These are phyloP conservation scores for Pholiota conissans DNA, from an alignment of 768 basidiomycete genomes.

Conservation along the genomic window DNA sequence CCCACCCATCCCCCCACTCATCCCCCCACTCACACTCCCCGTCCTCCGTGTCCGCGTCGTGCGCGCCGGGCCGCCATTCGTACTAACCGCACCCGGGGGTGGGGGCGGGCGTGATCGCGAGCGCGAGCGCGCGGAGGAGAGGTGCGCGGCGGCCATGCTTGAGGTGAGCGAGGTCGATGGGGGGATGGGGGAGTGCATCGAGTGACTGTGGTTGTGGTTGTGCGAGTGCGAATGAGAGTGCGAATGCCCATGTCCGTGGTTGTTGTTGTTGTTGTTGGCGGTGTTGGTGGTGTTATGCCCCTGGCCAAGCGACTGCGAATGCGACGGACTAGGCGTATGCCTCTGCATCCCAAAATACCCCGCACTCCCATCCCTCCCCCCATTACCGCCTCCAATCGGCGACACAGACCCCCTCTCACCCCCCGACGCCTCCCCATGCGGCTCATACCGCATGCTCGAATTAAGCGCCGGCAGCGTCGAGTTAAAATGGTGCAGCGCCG, in stretches of 20 bases:
- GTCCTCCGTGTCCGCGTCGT: conserved; percentile 57
- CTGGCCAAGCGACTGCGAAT: too few relatives aligned
- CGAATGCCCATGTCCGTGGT: background rate
- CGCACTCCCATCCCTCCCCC: conserved; percentile 10
- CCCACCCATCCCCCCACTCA: background rate
- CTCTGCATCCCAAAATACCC: conserved; percentile 20
- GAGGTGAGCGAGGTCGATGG: background rate
- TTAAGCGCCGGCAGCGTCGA: conserved; percentile 51
- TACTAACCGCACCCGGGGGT: conserved; percentile 12
- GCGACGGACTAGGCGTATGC: conserved; percentile 35
- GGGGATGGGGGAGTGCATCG: conserved; percentile 14
- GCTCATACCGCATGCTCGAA: conserved; percentile 51
- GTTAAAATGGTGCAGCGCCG: conserved; percentile 33
- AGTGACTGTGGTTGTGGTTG: background rate
- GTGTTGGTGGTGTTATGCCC: too few relatives aligned
- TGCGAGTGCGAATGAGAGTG: conserved; percentile 15
- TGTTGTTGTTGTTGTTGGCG: too few relatives aligned
- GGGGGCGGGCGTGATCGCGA: conserved; percentile 38
- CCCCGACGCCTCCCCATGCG: conserved; percentile 32
- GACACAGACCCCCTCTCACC: background rate
- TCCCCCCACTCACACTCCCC: conserved; percentile 52
- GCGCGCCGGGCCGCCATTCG: conserved; percentile 43
- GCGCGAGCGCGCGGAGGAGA: conserved; percentile 36
- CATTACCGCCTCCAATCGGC: background rate
- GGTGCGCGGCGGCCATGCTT: background rate